A percentile compares a stretch with the other conserved stretches of the same genome.
phyloP scores from a whole-genome alignment of 441 rosid species.

The Euphorbia schlechtendalii region DNA sequence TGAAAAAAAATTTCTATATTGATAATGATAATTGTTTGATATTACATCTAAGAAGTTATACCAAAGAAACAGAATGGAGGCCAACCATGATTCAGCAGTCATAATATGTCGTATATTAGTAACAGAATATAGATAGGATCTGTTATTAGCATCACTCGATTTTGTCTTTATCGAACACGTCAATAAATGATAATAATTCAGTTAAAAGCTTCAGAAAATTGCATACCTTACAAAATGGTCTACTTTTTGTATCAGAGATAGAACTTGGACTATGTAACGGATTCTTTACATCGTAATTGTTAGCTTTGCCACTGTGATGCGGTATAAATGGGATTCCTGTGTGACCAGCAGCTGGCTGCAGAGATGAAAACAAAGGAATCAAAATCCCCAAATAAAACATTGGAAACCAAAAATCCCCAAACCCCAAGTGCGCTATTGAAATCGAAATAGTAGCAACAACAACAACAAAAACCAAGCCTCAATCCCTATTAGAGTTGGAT shows the following conservation, averaged over 20 bases:
- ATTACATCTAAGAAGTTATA: not conserved
- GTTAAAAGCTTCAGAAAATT: not conserved
- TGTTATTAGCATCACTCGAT: not conserved
- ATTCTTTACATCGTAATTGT: constrained; percentile 39
- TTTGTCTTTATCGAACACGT: constrained; percentile 11
- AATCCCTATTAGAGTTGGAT: too few relatives aligned
- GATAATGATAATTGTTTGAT: not conserved
- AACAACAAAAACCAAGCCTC: not conserved
- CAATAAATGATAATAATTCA: too few relatives aligned
- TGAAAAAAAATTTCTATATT: not conserved
- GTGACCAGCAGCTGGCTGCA: constrained; percentile 48
- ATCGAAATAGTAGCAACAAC: not conserved
- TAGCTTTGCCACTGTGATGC: constrained; percentile 34
- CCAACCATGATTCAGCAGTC: constrained; percentile 29
- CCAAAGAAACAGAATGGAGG: not conserved
- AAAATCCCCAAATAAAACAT: constrained; percentile 8
- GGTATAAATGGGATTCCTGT: constrained; percentile 37
- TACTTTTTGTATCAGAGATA: constrained; percentile 39
- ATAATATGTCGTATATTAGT: too few relatives aligned
- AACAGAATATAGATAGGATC: too few relatives aligned
- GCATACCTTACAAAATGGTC: constrained; percentile 55
- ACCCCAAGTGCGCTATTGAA: not conserved
- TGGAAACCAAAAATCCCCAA: constrained; percentile 12
- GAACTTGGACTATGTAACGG: constrained; percentile 44
- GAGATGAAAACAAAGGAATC: constrained; percentile 3